Evolutionary conservation across 768 basidiomycete species (phyloP).

Genomic region (Galerina sulciceps): DNA sequence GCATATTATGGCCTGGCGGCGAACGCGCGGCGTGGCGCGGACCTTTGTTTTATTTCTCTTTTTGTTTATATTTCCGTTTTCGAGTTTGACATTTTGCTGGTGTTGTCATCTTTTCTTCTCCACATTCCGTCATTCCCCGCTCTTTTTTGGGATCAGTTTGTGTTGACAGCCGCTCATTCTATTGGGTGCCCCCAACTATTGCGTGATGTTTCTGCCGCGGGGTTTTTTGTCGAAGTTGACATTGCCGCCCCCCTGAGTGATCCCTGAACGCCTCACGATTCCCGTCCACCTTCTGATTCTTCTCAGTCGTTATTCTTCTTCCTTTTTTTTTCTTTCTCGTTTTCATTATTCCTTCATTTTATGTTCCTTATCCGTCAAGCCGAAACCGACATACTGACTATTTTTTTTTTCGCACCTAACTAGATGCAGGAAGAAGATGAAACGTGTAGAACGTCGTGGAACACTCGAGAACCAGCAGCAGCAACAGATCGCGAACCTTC

Average conservation of each 20-base stretch:
- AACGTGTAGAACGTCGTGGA: constrained; percentile 76
- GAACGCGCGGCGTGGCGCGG: constrained; percentile 5
- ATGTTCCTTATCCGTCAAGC: background rate
- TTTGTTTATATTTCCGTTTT: background rate
- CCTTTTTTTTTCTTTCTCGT: background rate
- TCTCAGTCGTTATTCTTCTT: background rate
- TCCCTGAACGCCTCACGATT: constrained; percentile 1
- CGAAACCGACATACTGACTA: background rate
- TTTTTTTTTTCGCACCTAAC: constrained; percentile 8
- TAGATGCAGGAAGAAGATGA: constrained; percentile 87
- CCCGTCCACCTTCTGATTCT: background rate
- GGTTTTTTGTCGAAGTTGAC: background rate
- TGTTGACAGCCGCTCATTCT: background rate
- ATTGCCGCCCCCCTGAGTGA: background rate
- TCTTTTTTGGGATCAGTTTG: background rate
- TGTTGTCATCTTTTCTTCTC: background rate
- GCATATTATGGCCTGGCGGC: background rate
- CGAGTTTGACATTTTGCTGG: background rate
- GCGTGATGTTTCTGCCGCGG: background rate
- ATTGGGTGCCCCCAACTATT: background rate
- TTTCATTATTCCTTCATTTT: background rate
- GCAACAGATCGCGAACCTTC: constrained; percentile 20
- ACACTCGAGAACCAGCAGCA: constrained; percentile 55
- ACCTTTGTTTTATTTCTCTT: background rate
- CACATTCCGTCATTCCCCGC: background rate